Evolutionary conservation across 257 asterid genomes (phyloP), one percentile per base, ranked within the genome.

Genomic region (Rehmannia glutinosa): DNA sequence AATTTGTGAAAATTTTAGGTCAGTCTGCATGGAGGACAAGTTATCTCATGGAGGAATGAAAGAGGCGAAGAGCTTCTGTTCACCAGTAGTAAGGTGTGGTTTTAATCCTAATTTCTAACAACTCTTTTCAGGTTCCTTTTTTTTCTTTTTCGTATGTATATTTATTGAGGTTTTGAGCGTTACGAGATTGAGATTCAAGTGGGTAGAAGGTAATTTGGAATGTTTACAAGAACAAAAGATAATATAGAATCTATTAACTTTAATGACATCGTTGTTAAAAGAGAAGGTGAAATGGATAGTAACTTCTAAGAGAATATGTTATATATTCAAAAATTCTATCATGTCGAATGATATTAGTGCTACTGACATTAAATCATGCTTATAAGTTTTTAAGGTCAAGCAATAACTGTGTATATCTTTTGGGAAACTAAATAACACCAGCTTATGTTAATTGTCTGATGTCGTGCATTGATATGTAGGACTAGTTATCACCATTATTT

Each of bases 41-140:
- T 93, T 62, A 77, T 87, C 71, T 93, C 99, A 0, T 93, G 99
- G 99, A 81, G 96, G 79, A 88, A 85, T 64, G 92, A 80, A 42
- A 84, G 86, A 49, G 99, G 99, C 28, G 97, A 93, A 80, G 99
- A 93, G 66, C 95, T 86, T 67, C 71, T 90, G 33, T 93, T 93
- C 81, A 86, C 93, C 66, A 90, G 91, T 74, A 86, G 92, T 72
- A 93, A 90, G 99, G 99, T 93, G 79, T 30, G 75, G 63, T 60
- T 68, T 62, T 50, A 41, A n/a, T 61, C 59, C 62, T 53, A 32
- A n/a, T n/a, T n/a, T n/a, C n/a, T n/a, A n/a, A n/a, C n/a, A n/a
- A n/a, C n/a, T n/a, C n/a, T n/a, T n/a, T n/a, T n/a, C n/a, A n/a
- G n/a, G n/a, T n/a, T n/a, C 38, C 42, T 15, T 24, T 32, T 8